These are phyloP conservation scores for Cicer chorassanicum DNA, from an alignment of 306 rosid genomes.

Conservation along the genomic window DNA sequence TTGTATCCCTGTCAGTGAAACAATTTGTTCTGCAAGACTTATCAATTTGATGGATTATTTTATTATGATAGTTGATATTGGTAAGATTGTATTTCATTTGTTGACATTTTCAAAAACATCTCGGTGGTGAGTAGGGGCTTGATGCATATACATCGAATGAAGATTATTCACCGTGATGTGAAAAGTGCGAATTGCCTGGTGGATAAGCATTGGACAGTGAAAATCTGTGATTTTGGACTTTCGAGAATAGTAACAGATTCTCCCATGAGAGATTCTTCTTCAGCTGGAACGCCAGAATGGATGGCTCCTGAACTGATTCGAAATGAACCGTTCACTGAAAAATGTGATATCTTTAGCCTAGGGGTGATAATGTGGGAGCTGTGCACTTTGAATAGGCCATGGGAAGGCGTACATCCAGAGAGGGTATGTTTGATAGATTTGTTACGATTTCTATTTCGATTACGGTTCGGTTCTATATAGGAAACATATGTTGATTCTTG, in stretches of 20 bases:
- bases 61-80: constrained; percentile 10
- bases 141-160: constrained; percentile 99
- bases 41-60: not conserved
- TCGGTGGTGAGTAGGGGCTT: constrained; percentile 70
- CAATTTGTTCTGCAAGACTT: constrained; percentile 17
- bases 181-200: constrained; percentile 98
- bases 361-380: constrained; percentile 99
- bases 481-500: not conserved
- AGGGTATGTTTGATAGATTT: constrained; percentile 57
- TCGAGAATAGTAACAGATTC: constrained; percentile 73
- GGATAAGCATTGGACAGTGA: constrained; percentile 90
- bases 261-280: constrained; percentile 69
- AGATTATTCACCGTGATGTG: constrained; percentile 90
- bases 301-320: constrained; percentile 98
- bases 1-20: not conserved
- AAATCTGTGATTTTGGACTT: constrained; percentile 97
- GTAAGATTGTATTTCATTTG: constrained; percentile 27
- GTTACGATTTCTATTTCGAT: not conserved
- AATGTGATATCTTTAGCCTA: constrained; percentile 92
- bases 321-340: constrained; percentile 89
- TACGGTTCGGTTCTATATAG: constrained; percentile 6
- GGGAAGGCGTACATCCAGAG: constrained; percentile 93
- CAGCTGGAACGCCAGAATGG: constrained; percentile 99
- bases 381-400: constrained; percentile 86
- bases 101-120: constrained; percentile 38